Evolutionary conservation across 495 filamentous ascomycete genomes (phyloP).

Genomic region (Hypomontagnella submonticulosa): DNA sequence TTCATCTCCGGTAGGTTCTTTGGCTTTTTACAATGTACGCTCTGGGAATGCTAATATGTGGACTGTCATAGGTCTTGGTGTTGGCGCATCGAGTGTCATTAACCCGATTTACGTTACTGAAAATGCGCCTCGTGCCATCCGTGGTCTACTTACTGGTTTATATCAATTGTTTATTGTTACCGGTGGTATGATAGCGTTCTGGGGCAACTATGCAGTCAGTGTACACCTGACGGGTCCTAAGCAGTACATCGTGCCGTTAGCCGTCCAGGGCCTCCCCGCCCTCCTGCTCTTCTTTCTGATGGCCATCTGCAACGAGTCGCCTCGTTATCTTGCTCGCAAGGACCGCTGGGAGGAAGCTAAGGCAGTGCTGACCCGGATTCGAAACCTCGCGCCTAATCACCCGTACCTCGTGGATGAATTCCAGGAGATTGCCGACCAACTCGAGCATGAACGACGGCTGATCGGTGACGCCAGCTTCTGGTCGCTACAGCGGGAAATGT

Average conservation of each 20-base stretch:
- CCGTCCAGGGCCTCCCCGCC: slow-evolving; percentile 73
- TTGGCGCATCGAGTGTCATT: slow-evolving; percentile 70
- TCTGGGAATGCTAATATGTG: not conserved
- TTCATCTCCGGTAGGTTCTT: slow-evolving; percentile 67
- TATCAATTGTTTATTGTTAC: slow-evolving; percentile 75
- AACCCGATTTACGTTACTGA: slow-evolving; percentile 69
- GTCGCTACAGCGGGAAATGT: slow-evolving; percentile 78
- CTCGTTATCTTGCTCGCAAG: slow-evolving; percentile 74
- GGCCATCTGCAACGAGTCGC: slow-evolving; percentile 72
- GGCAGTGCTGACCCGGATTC: slow-evolving; percentile 63
- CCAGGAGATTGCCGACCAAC: slow-evolving; percentile 71
- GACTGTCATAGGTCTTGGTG: slow-evolving; percentile 60
- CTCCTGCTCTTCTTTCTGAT: slow-evolving; percentile 67
- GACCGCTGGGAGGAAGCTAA: slow-evolving; percentile 77
- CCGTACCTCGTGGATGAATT: slow-evolving; percentile 74
- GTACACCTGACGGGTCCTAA: slow-evolving; percentile 62
- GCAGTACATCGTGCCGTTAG: slow-evolving; percentile 74
- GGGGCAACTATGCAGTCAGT: slow-evolving; percentile 68
- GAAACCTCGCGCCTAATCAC: slow-evolving; percentile 66
- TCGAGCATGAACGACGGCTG: slow-evolving; percentile 75
- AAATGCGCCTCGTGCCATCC: slow-evolving; percentile 77
- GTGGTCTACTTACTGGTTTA: slow-evolving; percentile 74
- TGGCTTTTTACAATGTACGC: not conserved
- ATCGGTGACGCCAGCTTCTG: slow-evolving; percentile 69
- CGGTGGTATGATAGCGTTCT: slow-evolving; percentile 75